Conservation (phyloP, 1,139 yeast species). For the Kodamaea alishanica region DNA sequence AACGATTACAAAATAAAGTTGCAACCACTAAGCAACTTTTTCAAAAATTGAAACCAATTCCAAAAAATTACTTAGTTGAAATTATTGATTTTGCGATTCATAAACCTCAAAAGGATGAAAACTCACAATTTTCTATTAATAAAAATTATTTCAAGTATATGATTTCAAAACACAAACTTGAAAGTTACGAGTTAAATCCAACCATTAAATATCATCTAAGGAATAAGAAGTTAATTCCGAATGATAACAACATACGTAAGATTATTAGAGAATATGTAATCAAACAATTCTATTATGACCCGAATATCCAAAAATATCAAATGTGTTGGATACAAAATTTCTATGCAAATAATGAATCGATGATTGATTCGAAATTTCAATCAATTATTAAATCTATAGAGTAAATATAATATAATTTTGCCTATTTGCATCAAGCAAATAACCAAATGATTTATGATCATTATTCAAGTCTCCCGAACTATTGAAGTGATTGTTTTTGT, state of each 20-base stretch:
- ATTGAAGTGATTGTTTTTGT: slow-evolving; percentile 10
- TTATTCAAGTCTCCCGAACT: not conserved
- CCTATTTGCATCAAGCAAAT: slow-evolving; percentile 37
- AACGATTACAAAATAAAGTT: slow-evolving; percentile 23
- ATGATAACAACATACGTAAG: slow-evolving; percentile 29
- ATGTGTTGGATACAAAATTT: slow-evolving; percentile 26
- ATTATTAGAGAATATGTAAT: slow-evolving; percentile 28
- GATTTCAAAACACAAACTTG: slow-evolving; percentile 19
- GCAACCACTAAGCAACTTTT: slow-evolving; percentile 22
- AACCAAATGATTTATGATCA: slow-evolving; percentile 26
- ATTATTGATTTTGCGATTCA: slow-evolving; percentile 17
- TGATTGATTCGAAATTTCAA: slow-evolving; percentile 2
- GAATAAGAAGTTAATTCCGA: slow-evolving; percentile 29
- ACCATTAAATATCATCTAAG: slow-evolving; percentile 19
- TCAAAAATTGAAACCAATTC: slow-evolving; percentile 22
- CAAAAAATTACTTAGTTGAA: slow-evolving; percentile 15
- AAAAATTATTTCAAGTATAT: slow-evolving; percentile 28
- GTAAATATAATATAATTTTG: slow-evolving; percentile 36
- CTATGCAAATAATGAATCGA: slow-evolving; percentile 16
- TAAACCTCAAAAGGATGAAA: slow-evolving; percentile 4
- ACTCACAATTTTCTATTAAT: slow-evolving; percentile 18
- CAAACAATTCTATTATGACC: slow-evolving; percentile 30
- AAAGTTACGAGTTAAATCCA: slow-evolving; percentile 14
- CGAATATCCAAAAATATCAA: slow-evolving; percentile 14
- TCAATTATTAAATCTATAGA: slow-evolving; percentile 1